Evolutionary conservation across 192 early-diverging fungal species (phyloP).

Genomic region (Coemansia sp.): DNA sequence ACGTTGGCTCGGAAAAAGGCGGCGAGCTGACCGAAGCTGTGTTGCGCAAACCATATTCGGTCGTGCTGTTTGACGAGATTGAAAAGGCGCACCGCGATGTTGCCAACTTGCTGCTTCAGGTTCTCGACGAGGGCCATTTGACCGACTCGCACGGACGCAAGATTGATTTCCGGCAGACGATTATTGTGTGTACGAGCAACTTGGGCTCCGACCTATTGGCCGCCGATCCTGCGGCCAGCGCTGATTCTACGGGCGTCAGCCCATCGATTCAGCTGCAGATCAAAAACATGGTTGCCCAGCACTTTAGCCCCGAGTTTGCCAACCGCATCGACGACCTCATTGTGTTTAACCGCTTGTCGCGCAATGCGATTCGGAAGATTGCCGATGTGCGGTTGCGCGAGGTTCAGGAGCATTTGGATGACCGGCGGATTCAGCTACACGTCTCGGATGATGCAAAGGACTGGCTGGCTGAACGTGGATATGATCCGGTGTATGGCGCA

Average conservation of each 20-base stretch:
- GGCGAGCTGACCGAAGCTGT: conserved; percentile 79
- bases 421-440: conserved; percentile 59
- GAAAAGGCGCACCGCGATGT: conserved; percentile 88
- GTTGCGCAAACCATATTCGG: conserved; percentile 73
- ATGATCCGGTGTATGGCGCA: conserved; percentile 70
- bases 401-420: conserved; percentile 60
- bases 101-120: conserved; percentile 89
- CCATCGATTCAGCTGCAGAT: conserved; percentile 62
- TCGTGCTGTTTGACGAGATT: conserved; percentile 78
- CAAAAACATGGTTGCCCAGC: conserved; percentile 66
- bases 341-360: conserved; percentile 73
- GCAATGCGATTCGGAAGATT: conserved; percentile 68
- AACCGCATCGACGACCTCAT: conserved; percentile 81
- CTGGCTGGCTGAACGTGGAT: conserved; percentile 65
- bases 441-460: conserved; percentile 59
- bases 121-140: conserved; percentile 80
- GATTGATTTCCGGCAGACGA: conserved; percentile 77
- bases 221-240: conserved; percentile 40
- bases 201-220: conserved; percentile 71
- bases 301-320: conserved; percentile 77
- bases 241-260: conserved; percentile 44
- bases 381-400: conserved; percentile 72
- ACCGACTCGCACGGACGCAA: conserved; percentile 78
- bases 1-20: conserved; percentile 77
- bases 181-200: conserved; percentile 82